phyloP scores from a whole-genome alignment of 2,329 filamentous ascomycete genomes.

The Aspergillus proliferans region DNA sequence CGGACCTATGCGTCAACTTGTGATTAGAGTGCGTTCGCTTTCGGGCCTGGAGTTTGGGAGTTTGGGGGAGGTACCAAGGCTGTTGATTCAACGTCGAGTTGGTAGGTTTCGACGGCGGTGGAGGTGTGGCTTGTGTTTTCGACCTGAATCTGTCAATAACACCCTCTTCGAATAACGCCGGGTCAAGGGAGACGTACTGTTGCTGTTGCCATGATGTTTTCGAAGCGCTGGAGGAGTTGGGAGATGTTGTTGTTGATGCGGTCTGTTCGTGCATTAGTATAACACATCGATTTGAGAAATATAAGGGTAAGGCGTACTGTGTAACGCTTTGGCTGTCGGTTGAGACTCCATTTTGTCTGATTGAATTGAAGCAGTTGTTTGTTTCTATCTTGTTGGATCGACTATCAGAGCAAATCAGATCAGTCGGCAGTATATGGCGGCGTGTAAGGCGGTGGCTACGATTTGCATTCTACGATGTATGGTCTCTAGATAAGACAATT shows the following conservation, averaged over 20 bases:
- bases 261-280: constrained; percentile 21
- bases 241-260: constrained; percentile 41
- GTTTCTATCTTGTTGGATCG: neutral
- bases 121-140: constrained; percentile 48
- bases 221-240: constrained; percentile 48
- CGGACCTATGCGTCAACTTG: constrained; percentile 43
- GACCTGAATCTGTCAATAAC: constrained; percentile 26
- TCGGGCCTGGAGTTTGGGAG: neutral
- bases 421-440: neutral
- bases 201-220: constrained; percentile 50
- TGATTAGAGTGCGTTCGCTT: neutral
- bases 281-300: neutral
- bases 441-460: neutral
- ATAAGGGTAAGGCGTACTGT: constrained; percentile 13
- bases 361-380: neutral
- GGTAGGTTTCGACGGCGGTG: constrained; percentile 52
- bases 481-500: too few relatives aligned
- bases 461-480: too few relatives aligned
- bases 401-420: neutral
- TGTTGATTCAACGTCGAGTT: constrained; percentile 54
- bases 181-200: constrained; percentile 30
- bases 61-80: constrained; percentile 44
- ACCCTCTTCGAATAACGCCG: neutral
- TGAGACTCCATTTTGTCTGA: constrained; percentile 27
- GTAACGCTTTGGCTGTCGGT: constrained; percentile 22